Conservation (phyloP, 2,329 filamentous ascomycete species). For the Colletotrichum endophyticum region DNA sequence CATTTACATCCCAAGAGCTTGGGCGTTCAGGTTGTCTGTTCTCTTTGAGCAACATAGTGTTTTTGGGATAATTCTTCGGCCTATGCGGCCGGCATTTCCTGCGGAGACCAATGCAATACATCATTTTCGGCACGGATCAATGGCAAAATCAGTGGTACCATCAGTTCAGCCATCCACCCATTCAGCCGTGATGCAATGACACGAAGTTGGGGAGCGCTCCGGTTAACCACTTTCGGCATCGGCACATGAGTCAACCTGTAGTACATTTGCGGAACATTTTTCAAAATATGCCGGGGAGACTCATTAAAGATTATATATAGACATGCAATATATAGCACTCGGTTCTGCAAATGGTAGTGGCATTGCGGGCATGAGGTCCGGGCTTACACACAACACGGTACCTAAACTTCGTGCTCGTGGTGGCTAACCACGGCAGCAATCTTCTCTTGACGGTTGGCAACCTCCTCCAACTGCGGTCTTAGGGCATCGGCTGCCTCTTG, state of each 20-base stretch:
- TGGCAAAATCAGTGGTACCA: background rate
- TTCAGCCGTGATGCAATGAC: background rate
- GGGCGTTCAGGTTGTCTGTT: background rate
- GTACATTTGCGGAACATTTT: background rate
- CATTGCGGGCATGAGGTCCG: background rate
- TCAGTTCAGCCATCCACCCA: background rate
- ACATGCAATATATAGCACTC: background rate
- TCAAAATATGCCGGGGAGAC: background rate
- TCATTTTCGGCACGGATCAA: background rate
- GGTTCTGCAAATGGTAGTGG: background rate
- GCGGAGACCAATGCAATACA: background rate
- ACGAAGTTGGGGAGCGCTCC: background rate
- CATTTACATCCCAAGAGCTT: background rate
- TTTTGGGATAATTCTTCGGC: background rate
- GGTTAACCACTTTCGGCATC: background rate
- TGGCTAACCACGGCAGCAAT: conserved; percentile 6
- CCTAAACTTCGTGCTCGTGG: conserved; percentile 10
- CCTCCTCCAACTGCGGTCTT: conserved; percentile 20
- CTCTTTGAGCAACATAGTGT: background rate
- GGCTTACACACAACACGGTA: background rate
- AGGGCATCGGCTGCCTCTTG: conserved; percentile 18
- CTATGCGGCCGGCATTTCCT: background rate
- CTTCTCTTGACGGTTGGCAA: conserved; percentile 21
- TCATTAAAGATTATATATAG: background rate
- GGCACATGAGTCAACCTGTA: background rate